Evolutionary conservation across 305 asterid species (phyloP).

Genomic region (Fraxinus albicans): DNA sequence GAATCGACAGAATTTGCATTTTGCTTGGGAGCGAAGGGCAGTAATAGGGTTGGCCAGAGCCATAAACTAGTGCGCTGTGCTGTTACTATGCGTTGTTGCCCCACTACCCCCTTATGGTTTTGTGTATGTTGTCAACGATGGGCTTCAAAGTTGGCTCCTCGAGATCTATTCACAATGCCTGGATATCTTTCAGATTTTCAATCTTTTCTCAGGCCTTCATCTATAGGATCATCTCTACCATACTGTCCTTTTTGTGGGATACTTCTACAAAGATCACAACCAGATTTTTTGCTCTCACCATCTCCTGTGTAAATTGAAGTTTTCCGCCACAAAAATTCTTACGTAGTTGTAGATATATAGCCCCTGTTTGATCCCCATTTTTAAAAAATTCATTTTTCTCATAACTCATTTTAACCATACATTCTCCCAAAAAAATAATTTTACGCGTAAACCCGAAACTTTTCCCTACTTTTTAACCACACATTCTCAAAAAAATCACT

Average conservation of each 20-base stretch:
- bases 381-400: too few relatives aligned
- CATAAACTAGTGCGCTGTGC: constrained; percentile 47
- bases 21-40: constrained; percentile 50
- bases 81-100: constrained; percentile 39
- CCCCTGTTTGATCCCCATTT: too few relatives aligned
- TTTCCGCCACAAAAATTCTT: constrained; percentile 5
- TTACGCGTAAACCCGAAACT: too few relatives aligned
- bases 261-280: constrained; percentile 71
- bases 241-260: constrained; percentile 84
- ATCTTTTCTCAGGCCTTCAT: constrained; percentile 29
- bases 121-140: constrained; percentile 71
- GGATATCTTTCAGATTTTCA: constrained; percentile 48
- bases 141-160: constrained; percentile 52
- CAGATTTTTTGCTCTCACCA: constrained; percentile 67
- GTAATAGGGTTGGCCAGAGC: constrained; percentile 32
- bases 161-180: constrained; percentile 44
- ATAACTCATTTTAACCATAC: too few relatives aligned
- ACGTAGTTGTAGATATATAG: background rate
- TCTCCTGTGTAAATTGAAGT: constrained; percentile 43
- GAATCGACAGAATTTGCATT: constrained; percentile 64
- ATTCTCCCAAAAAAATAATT: too few relatives aligned
- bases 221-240: constrained; percentile 43
- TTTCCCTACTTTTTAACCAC: too few relatives aligned
- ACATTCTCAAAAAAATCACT: too few relatives aligned
- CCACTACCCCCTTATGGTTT: constrained; percentile 65